Evolutionary conservation across 2,329 filamentous ascomycete species (phyloP), one percentile per base, ranked within the genome.

Genomic region (Aspergillus sergii): DNA sequence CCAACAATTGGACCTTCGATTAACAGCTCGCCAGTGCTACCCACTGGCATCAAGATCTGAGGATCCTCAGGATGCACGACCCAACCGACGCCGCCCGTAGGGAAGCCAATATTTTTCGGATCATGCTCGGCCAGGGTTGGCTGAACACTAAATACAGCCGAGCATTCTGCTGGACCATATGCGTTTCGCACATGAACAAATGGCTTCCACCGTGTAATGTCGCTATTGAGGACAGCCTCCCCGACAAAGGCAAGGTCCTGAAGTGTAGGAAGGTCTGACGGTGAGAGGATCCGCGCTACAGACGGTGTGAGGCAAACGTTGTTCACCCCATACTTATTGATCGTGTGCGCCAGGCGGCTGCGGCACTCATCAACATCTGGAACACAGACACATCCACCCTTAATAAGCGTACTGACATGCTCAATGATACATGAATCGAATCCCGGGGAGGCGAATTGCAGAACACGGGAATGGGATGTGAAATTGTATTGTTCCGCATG

Each of bases 401-500:
- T 19, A 1, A 53, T 36, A 10, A 53, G n/a, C 4, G 50, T 36
- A n/a, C 11, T 53, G 3, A 53, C 9, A 9, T 14, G 10, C 6
- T 53, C 50, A 12, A 53, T n/a, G 19, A 53, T 53, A 30, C 14
- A 34, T 10, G 19, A 30, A 12, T 34, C 50, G 14, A 53, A 53
- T 4, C 28, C 51, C 30, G 56, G 61, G 8, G 62, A 61, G 2
- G 57, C 32, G 16, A 57, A 64, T 12, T 64, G 62, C 3, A 64
- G 36, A 10, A 59, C 46, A 0, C 62, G 56, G 16, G 56, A 43
- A 9, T 28, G 3, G 3, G 32, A 5, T 12, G 34, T 12, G 1
- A 64, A 16, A 9, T n/a, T 9, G 8, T n/a, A 12, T 7, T 16
- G 10, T 34, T n/a, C 9, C 11, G 19, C 34, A 34, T 34, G 16